phyloP scores from a whole-genome alignment of 140 eudicot genomes.

The Oenanthe javanica region DNA sequence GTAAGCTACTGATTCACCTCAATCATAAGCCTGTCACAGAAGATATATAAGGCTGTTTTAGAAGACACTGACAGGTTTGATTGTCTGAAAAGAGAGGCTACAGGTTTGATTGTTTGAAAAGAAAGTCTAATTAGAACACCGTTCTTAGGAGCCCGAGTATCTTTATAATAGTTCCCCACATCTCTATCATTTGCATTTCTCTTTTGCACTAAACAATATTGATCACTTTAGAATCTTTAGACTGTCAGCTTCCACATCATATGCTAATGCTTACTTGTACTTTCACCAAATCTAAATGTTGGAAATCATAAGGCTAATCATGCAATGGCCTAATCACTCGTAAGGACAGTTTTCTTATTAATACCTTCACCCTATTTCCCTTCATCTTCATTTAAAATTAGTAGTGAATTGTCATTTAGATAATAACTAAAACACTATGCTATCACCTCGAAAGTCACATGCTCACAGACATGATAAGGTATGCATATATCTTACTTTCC shows the following conservation, averaged over 20 bases:
- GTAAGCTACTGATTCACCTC: slow-evolving; percentile 53
- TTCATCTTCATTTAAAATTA: background rate
- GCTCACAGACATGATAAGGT: background rate
- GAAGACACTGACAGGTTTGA: slow-evolving; percentile 69
- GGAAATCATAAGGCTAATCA: background rate
- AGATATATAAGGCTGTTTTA: slow-evolving; percentile 62
- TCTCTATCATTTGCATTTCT: slow-evolving; percentile 39
- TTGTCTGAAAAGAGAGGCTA: slow-evolving; percentile 11
- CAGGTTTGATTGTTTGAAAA: slow-evolving; percentile 52
- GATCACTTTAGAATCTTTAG: slow-evolving; percentile 19
- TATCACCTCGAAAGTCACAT: background rate
- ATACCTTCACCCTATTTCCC: background rate
- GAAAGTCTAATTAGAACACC: slow-evolving; percentile 32
- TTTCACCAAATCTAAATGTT: background rate
- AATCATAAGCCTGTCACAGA: slow-evolving; percentile 39
- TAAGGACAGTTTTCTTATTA: background rate
- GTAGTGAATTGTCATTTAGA: background rate
- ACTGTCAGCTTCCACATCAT: slow-evolving; percentile 15
- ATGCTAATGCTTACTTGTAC: slow-evolving; percentile 1
- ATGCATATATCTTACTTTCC: background rate
- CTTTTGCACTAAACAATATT: slow-evolving; percentile 37
- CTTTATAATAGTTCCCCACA: slow-evolving; percentile 53
- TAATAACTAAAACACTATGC: background rate
- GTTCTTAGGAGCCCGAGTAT: slow-evolving; percentile 50
- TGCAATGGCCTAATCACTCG: background rate